phyloP scores from a whole-genome alignment of 257 asterid species.

The Solanum phureja region DNA sequence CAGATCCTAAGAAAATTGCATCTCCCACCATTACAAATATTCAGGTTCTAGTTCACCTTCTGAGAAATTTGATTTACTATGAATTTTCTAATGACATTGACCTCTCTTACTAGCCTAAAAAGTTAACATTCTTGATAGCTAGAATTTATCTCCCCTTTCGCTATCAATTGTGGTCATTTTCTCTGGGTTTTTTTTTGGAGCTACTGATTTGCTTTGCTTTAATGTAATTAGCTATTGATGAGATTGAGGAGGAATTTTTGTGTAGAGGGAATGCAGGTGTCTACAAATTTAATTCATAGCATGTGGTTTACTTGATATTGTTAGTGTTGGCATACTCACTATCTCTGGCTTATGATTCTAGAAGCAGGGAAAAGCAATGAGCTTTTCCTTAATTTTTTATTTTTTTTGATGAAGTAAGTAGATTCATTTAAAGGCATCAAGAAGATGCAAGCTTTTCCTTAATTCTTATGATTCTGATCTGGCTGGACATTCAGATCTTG shows the following conservation, averaged over 20 bases:
- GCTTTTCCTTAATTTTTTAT: background rate
- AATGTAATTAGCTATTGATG: background rate
- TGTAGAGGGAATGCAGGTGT: background rate
- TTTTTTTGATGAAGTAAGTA: too few relatives aligned
- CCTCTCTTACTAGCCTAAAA: background rate
- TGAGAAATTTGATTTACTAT: background rate
- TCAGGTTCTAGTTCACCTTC: conserved; percentile 45
- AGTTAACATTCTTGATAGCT: background rate
- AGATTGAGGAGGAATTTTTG: background rate
- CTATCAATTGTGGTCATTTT: background rate
- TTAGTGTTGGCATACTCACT: background rate
- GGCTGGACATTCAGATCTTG: background rate
- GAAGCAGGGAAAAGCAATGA: background rate
- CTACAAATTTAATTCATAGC: background rate
- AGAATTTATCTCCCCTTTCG: background rate
- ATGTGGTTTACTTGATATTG: background rate
- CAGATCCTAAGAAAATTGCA: conserved; percentile 81
- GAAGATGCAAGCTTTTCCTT: background rate
- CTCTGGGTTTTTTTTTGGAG: background rate
- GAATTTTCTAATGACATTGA: background rate
- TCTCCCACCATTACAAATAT: conserved; percentile 77
- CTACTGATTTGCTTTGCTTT: background rate
- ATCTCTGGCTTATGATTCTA: background rate
- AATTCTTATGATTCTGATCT: background rate
- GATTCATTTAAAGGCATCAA: too few relatives aligned